A percentile compares a stretch with the other conserved stretches of the same genome.
These are phyloP conservation scores for Trichoderma sp. DNA, from an alignment of 2,329 filamentous ascomycete species.

Conservation along the genomic window DNA sequence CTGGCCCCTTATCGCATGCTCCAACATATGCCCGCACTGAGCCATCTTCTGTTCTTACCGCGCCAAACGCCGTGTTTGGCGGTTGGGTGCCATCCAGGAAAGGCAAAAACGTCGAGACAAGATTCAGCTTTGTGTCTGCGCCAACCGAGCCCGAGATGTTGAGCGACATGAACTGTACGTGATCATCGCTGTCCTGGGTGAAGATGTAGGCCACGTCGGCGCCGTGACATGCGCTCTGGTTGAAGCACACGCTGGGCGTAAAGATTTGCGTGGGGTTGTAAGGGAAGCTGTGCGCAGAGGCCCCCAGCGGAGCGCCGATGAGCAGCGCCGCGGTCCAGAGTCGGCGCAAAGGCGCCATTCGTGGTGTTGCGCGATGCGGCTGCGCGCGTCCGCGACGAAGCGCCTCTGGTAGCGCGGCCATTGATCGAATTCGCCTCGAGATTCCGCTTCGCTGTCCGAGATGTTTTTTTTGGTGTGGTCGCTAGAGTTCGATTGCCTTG, in stretches of 20 bases:
- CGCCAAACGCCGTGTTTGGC: slow-evolving; percentile 61
- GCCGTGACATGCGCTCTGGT: slow-evolving; percentile 40
- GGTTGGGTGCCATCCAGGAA: slow-evolving; percentile 56
- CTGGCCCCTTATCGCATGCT: slow-evolving; percentile 60
- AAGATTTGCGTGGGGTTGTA: slow-evolving; percentile 79
- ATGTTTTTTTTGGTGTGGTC: background rate
- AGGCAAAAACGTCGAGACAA: slow-evolving; percentile 59
- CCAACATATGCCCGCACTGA: slow-evolving; percentile 75
- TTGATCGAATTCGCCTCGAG: slow-evolving; percentile 6
- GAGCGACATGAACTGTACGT: slow-evolving; percentile 62
- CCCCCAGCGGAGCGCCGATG: slow-evolving; percentile 15
- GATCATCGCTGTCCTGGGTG: slow-evolving; percentile 49
- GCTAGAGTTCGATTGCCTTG: background rate
- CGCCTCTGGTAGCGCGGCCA: slow-evolving; percentile 17
- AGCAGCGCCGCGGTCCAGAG: slow-evolving; percentile 3
- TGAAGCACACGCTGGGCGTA: slow-evolving; percentile 49
- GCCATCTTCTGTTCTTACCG: slow-evolving; percentile 67
- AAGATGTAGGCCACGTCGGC: slow-evolving; percentile 69
- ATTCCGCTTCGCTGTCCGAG: background rate
- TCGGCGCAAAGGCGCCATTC: slow-evolving; percentile 3
- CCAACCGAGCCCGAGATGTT: slow-evolving; percentile 63
- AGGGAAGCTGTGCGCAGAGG: slow-evolving; percentile 59
- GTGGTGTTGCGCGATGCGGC: slow-evolving; percentile 21
- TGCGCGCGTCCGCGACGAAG: slow-evolving; percentile 17
- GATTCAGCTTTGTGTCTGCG: slow-evolving; percentile 49